These are phyloP conservation scores for Protomyces inouyei DNA, from an alignment of 1,139 yeast genomes.

Conservation along the genomic window DNA sequence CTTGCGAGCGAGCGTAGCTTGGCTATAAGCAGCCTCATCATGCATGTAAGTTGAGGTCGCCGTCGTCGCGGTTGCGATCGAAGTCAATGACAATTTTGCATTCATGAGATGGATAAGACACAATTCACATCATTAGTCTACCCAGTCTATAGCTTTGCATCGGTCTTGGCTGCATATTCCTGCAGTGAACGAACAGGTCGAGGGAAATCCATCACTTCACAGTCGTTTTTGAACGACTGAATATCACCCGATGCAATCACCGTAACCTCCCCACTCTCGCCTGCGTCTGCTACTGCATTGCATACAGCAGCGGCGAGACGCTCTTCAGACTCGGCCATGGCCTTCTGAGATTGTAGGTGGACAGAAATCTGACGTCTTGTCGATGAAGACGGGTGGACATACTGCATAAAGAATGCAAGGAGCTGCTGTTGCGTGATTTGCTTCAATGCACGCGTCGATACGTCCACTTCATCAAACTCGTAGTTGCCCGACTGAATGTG, in stretches of 20 bases:
- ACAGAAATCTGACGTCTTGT: conserved; percentile 49
- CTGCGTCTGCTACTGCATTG: conserved; percentile 3
- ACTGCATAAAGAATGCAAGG: conserved; percentile 49
- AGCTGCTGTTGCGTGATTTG: conserved; percentile 56
- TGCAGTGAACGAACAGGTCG: conserved; percentile 38
- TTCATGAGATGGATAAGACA: too few species aligned
- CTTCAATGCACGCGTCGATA: conserved; percentile 55
- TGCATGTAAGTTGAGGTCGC: neutral
- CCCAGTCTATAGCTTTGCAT: conserved; percentile 36
- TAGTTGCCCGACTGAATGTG: conserved; percentile 70
- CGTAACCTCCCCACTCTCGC: conserved; percentile 1
- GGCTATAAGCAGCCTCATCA: neutral
- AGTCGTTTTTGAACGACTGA: conserved; percentile 36
- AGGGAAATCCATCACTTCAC: conserved; percentile 39
- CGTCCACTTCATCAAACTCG: conserved; percentile 55
- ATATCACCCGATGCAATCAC: conserved; percentile 32
- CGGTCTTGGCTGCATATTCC: conserved; percentile 35
- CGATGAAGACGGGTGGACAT: conserved; percentile 47
- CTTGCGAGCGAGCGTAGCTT: neutral
- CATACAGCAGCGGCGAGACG: conserved; percentile 9
- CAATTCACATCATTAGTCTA: too few species aligned
- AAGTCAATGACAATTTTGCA: neutral
- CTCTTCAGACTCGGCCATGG: conserved; percentile 30
- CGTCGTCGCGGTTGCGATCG: neutral
- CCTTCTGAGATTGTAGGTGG: conserved; percentile 29